Percentiles rank a stretch among this genome's conserved stretches.
Evolutionary conservation across 1,284 basidiomycete genomes (phyloP).

Genomic region (Afroboletus lepidellus): DNA sequence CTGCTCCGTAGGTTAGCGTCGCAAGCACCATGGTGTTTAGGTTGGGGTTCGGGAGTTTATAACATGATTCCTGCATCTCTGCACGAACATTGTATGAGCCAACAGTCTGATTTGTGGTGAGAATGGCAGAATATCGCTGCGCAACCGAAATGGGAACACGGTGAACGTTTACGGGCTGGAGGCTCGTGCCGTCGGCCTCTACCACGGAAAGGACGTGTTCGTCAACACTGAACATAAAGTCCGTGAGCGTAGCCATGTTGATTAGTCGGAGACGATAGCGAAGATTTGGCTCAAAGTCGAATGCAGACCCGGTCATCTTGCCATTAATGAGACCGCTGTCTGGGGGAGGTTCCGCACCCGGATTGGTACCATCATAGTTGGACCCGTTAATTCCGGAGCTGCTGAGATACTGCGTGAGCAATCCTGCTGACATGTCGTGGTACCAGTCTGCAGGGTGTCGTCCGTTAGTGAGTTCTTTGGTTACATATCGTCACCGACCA

Average conservation of each 20-base stretch:
- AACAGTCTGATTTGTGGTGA: conserved; percentile 32
- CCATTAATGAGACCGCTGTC: conserved; percentile 36
- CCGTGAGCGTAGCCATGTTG: conserved; percentile 33
- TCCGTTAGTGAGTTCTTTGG: neutral
- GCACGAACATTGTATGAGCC: conserved; percentile 35
- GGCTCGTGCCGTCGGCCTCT: conserved; percentile 32
- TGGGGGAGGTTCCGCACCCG: conserved; percentile 34
- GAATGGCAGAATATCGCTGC: conserved; percentile 33
- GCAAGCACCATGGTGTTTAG: conserved; percentile 32
- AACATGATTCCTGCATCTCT: conserved; percentile 32
- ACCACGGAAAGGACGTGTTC: conserved; percentile 30
- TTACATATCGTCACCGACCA: neutral
- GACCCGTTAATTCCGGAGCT: conserved; percentile 25
- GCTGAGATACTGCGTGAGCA: conserved; percentile 33
- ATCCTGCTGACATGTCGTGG: conserved; percentile 29
- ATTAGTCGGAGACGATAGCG: conserved; percentile 34
- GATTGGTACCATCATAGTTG: conserved; percentile 30
- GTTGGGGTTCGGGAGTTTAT: conserved; percentile 32
- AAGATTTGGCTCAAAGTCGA: conserved; percentile 28
- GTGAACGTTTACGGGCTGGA: conserved; percentile 29
- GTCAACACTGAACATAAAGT: conserved; percentile 34
- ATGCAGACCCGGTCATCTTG: conserved; percentile 21
- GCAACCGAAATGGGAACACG: conserved; percentile 32
- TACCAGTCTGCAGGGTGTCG: conserved; percentile 29
- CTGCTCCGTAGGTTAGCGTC: conserved; percentile 28